Evolutionary conservation across 2,329 filamentous ascomycete genomes (phyloP).

Genomic region (Davidsoniella eucalypti): DNA sequence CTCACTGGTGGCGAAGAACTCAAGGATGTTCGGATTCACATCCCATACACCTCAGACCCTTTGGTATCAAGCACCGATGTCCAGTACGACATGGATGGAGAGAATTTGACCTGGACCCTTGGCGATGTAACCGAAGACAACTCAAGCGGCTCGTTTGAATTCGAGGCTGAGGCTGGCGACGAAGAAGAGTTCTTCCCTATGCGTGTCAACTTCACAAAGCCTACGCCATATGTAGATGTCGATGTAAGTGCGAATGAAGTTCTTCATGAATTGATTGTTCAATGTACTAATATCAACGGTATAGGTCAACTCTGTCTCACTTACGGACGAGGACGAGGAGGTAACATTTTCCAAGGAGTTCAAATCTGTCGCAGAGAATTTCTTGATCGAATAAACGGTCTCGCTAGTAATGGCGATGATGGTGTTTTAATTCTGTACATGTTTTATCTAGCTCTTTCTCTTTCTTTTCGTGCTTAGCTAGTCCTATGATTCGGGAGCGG

Average conservation of each 20-base stretch:
- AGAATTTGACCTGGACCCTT: conserved; percentile 87
- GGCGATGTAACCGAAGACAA: conserved; percentile 73
- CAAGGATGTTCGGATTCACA: conserved; percentile 70
- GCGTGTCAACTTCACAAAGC: conserved; percentile 77
- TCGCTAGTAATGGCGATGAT: neutral
- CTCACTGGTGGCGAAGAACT: conserved; percentile 64
- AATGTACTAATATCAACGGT: conserved; percentile 2
- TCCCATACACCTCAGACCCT: conserved; percentile 79
- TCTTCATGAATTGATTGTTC: neutral
- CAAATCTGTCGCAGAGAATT: conserved; percentile 60
- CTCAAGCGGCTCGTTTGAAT: conserved; percentile 77
- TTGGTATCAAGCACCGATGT: conserved; percentile 86
- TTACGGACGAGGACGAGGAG: conserved; percentile 61
- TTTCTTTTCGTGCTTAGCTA: neutral
- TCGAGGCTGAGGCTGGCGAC: conserved; percentile 73
- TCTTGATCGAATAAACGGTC: conserved; percentile 49
- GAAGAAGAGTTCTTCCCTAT: conserved; percentile 98
- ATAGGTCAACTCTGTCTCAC: conserved; percentile 48
- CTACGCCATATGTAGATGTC: conserved; percentile 74
- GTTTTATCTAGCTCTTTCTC: neutral
- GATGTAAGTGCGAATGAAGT: conserved; percentile 50
- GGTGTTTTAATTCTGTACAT: conserved; percentile 7
- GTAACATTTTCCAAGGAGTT: conserved; percentile 72
- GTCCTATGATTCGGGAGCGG: neutral
- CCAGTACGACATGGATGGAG: conserved; percentile 81